Base-by-base conservation (phyloP, 208 protist genomes). In the Leishmania gerbilli region DNA sequence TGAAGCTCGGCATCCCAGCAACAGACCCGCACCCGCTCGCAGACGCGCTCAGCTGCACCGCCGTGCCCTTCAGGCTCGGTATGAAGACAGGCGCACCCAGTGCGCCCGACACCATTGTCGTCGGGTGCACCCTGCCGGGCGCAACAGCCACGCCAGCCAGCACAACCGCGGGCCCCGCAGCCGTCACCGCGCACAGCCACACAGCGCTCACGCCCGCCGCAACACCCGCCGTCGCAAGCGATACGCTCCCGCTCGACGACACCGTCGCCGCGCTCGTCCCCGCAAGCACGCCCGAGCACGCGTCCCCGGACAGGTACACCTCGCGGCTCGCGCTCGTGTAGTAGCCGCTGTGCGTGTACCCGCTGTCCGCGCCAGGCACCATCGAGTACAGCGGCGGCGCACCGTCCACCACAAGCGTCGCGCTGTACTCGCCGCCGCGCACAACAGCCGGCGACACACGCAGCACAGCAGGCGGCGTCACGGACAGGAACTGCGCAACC, bases 311-410 rank as follows among this genome's bases (percentile, higher is more conserved):
- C 17, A 95, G 75, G 72, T 88, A 95, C 49, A 95, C 84, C 15
- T 81, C 76, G 74, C 91, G 89, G 47, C 83, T 81, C 60, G 19
- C 53, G 40, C 58, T 82, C 72, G 76, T 71, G 80, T 90, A 93
- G 81, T 89, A 88, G 21, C 6, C 19, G 40, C 82, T 80, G 81
- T 87, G 85, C 60, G 47, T 3, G 85, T 86, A 89, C 37, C 74
- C 37, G 42, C 62, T 74, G 74, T 95, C 91, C 24, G 74, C 85
- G 37, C 87, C 86, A 17, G 79, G 83, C 24, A 87, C 51, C 79
- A 95, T 86, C 51, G 91, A 95, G 84, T 95, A 95, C 31, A 90
- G 64, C 67, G 84, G 85, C 27, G 69, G n/a, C 67, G 55, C 42
- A 34, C 81, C 84, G 15, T 65, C 13, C 69, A 90, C 80, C 40